A percentile compares a stretch with the other conserved stretches of the same genome.
Evolutionary conservation across 768 basidiomycete genomes (phyloP).

Genomic region (Paxillus ammoniavirescens): DNA sequence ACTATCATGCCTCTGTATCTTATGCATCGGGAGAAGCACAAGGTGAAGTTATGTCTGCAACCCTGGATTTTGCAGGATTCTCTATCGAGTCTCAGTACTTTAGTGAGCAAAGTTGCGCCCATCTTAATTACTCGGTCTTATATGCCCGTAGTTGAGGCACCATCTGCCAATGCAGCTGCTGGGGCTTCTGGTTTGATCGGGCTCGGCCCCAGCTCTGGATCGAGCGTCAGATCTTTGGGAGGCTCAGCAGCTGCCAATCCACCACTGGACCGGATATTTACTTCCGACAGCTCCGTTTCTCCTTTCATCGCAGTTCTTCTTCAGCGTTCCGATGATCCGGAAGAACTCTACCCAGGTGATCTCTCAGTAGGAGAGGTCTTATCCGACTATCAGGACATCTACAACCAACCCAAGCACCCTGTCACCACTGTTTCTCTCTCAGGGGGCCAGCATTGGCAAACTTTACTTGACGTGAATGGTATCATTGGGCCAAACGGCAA

Average conservation of each 20-base stretch:
- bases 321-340: constrained; percentile 55
- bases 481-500: constrained; percentile 62
- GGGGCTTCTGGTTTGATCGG: constrained; percentile 44
- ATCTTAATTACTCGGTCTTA: constrained; percentile 3
- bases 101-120: constrained; percentile 2
- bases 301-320: constrained; percentile 66
- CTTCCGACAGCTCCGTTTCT: constrained; percentile 52
- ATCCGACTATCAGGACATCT: constrained; percentile 46
- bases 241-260: constrained; percentile 43
- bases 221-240: constrained; percentile 39
- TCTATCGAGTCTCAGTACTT: constrained; percentile 45
- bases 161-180: constrained; percentile 2
- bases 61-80: constrained; percentile 35
- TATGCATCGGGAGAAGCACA: constrained; percentile 49
- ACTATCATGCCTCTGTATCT: constrained; percentile 36
- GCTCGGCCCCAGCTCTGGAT: constrained; percentile 62
- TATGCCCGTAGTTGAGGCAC: constrained; percentile 19
- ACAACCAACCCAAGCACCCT: constrained; percentile 47
- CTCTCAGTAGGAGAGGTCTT: constrained; percentile 63
- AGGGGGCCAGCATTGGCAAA: constrained; percentile 62
- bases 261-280: constrained; percentile 64
- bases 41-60: constrained; percentile 31
- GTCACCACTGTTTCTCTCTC: constrained; percentile 40
- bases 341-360: constrained; percentile 52
- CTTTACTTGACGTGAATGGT: constrained; percentile 59